A percentile compares a stretch with the other conserved stretches of the same genome.
Conservation (phyloP, 257 asterid genomes). For the Cruciata laevipes region DNA sequence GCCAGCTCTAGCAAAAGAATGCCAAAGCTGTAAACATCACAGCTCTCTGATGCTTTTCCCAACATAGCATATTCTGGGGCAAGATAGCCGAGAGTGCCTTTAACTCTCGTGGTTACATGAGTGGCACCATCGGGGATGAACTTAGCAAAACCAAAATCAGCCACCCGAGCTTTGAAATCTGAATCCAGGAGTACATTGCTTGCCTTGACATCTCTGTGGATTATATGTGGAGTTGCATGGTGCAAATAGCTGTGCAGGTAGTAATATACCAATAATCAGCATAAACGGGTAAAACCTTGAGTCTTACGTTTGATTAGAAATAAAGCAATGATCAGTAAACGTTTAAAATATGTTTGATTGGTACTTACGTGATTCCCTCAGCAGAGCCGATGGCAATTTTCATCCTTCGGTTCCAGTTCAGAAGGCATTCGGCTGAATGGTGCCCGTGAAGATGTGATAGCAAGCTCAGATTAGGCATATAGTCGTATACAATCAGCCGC, state of each 20-base stretch:
- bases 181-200: conserved; percentile 75
- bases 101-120: conserved; percentile 72
- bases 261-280: conserved; percentile 10
- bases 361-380: conserved; percentile 80
- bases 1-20: conserved; percentile 90
- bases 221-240: conserved; percentile 79
- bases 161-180: conserved; percentile 71
- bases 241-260: conserved; percentile 61
- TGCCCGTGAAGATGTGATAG: conserved; percentile 91
- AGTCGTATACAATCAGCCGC: conserved; percentile 77
- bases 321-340: background rate
- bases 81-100: conserved; percentile 90
- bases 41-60: conserved; percentile 83
- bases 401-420: conserved; percentile 81
- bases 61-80: conserved; percentile 91
- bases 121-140: conserved; percentile 89
- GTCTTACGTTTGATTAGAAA: too few species aligned
- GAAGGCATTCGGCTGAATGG: conserved; percentile 78
- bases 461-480: conserved; percentile 82
- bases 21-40: conserved; percentile 90
- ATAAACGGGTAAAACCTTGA: background rate
- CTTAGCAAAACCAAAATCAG: conserved; percentile 87
- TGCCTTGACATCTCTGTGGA: conserved; percentile 84
- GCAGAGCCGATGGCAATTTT: conserved; percentile 79
- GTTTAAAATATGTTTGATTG: background rate